Conservation (phyloP, 495 filamentous ascomycete species). For the Penicillium alfredii region DNA sequence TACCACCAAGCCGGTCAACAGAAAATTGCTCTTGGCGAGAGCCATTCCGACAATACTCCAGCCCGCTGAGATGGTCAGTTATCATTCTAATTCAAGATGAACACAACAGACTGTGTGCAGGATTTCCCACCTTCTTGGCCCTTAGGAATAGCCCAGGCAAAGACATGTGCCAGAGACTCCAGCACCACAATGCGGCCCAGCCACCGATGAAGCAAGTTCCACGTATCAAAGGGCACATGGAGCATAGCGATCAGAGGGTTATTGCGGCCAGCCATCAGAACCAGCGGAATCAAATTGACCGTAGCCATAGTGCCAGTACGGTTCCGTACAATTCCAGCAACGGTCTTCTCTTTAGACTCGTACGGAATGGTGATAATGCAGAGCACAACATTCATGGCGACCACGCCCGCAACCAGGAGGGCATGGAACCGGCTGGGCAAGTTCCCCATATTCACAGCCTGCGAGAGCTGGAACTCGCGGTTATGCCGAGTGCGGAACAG, state of each 20-base stretch:
- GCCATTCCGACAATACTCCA: constrained; percentile 52
- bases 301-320: constrained; percentile 70
- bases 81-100: too few species aligned
- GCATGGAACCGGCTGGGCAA: constrained; percentile 80
- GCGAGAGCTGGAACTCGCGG: constrained; percentile 72
- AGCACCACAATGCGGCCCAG: constrained; percentile 65
- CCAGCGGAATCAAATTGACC: constrained; percentile 73
- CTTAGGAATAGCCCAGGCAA: constrained; percentile 62
- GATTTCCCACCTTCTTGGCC: constrained; percentile 46
- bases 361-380: constrained; percentile 69
- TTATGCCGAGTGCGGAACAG: constrained; percentile 79
- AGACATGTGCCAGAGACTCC: constrained; percentile 57
- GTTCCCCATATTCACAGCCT: constrained; percentile 75
- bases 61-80: too few species aligned
- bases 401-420: constrained; percentile 62
- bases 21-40: constrained; percentile 49
- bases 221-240: constrained; percentile 67
- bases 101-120: background rate
- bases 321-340: constrained; percentile 58
- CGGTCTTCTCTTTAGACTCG: constrained; percentile 25
- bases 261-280: constrained; percentile 61
- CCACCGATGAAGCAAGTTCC: constrained; percentile 78
- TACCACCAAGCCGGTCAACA: constrained; percentile 51
- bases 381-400: constrained; percentile 71
- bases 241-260: constrained; percentile 62